Evolutionary conservation across 371 early-diverging fungal genomes (phyloP), one percentile per base, ranked within the genome.

Genomic region (Synchytrium microbalum): DNA sequence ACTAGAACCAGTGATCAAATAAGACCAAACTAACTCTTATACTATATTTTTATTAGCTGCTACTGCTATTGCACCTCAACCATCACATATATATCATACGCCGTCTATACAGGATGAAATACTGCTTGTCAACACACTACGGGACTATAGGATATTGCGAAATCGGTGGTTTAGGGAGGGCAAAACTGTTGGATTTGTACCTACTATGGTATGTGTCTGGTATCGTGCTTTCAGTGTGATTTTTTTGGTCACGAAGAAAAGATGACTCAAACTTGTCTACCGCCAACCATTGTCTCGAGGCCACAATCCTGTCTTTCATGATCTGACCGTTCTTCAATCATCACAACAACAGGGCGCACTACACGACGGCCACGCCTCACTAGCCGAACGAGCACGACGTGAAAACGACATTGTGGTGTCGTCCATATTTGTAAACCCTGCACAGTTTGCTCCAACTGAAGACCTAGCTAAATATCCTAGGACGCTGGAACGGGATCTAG

Each of bases 391-490:
- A 10, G 92, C 93, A 0, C 75, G 79, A 5, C 16, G 72, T 54
- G 67, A 80, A 26, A 85, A 86, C 72, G 86, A 88, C 60, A 67
- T 75, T 23, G 90, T 92, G 2, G 88, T 91, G 0, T 79, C 92
- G 27, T 86, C 88, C 54, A 91, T 97, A 58, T 97, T 95, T 78
- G 98, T 97, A 26, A 97, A 97, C 67, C 98, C 98, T 23, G 89
- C 96, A 2, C 98, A 97, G 69, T 98, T 98, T 70, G 93, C 95
- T 0, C 96, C 96, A 0, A 85, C 86, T 61, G 98, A 98, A 73
- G 98, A 98, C 67, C 79, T 95, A 27, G 87, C 81, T 61, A 80
- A 82, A 51, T 98, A 98, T 67, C 98, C 98, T 25, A 87, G 96
- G 46, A 92, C 93, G 0, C 72, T 89, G 23, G 84, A 87, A 29